Evolutionary conservation across 1,284 basidiomycete species (phyloP), one percentile per base, ranked within the genome.

Genomic region (Polyporus tsugae): DNA sequence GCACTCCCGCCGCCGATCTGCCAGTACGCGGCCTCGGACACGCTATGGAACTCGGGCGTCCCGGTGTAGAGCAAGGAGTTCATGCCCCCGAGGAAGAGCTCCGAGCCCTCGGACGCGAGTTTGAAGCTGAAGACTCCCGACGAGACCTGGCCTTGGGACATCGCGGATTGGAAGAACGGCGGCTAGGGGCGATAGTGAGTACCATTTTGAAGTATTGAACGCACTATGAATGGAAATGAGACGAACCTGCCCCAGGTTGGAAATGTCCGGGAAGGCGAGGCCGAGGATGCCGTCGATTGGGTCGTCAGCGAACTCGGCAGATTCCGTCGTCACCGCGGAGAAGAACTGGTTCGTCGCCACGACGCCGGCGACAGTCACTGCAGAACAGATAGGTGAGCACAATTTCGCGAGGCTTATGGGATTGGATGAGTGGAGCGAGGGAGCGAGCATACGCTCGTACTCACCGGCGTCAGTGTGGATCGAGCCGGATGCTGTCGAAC

Each of bases 21-120:
- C 77, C 77, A 78, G 71, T 74, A 77, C 13, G 72, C 75, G 38
- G 55, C 65, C 29, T 67, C 65, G 10, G 66, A 65, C 60, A 77
- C 67, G 44, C 72, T 75, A 74, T 74, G 75, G 76, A 79, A 86
- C 62, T 81, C 79, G 66, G 85, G 76, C n/a, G 73, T 63, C 36
- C 82, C 83, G 2, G 74, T 74, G 77, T 79, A 83, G 22, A 78
- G 76, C 9, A 70, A 63, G 7, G 70, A 44, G 72, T 86, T 80
- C n/a, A 78, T 76, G 4, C 86, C 85, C 52, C 88, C 87, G 62
- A 89, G 81, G 77, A 78, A 84, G 35, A 89, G 82, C 73, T 84
- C 81, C 3, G 85, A 84, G 65, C 83, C 84, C 29, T 76, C 75
- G 33, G 73, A 72, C 10, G 81, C 78, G 71, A 88, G 82, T 69